Conservation (phyloP, 2,329 filamentous ascomycete genomes). For the Celoporthe dispersa region DNA sequence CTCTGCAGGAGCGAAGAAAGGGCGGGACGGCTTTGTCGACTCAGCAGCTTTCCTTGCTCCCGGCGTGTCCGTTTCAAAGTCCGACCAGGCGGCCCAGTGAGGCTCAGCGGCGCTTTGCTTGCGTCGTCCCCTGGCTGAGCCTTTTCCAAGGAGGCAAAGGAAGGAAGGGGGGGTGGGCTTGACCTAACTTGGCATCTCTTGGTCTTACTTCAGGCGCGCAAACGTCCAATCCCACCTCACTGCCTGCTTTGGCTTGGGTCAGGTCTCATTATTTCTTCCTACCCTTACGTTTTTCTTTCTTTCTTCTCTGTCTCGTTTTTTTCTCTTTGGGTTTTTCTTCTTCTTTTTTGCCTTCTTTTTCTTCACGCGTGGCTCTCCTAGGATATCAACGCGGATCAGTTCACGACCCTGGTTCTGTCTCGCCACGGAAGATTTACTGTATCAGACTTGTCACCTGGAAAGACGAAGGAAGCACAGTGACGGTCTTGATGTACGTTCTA, state of each 20-base stretch:
- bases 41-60: neutral
- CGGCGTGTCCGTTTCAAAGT: neutral
- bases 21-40: neutral
- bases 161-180: neutral
- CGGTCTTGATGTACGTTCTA: neutral
- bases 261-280: neutral
- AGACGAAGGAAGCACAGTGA: neutral
- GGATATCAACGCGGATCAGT: neutral
- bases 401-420: neutral
- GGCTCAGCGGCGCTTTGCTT: constrained; percentile 22
- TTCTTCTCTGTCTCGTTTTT: neutral
- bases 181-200: neutral
- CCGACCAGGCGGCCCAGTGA: constrained; percentile 22
- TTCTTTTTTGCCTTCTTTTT: neutral
- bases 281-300: neutral
- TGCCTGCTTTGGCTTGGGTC: neutral
- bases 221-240: constrained; percentile 6
- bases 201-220: constrained; percentile 1
- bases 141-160: neutral
- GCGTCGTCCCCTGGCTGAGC: constrained; percentile 1
- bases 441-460: neutral
- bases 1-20: neutral
- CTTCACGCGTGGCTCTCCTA: neutral
- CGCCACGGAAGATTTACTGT: neutral
- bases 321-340: neutral